These are phyloP conservation scores for Colletotrichum tabaci DNA, from an alignment of 2,329 filamentous ascomycete species.

Conservation along the genomic window DNA sequence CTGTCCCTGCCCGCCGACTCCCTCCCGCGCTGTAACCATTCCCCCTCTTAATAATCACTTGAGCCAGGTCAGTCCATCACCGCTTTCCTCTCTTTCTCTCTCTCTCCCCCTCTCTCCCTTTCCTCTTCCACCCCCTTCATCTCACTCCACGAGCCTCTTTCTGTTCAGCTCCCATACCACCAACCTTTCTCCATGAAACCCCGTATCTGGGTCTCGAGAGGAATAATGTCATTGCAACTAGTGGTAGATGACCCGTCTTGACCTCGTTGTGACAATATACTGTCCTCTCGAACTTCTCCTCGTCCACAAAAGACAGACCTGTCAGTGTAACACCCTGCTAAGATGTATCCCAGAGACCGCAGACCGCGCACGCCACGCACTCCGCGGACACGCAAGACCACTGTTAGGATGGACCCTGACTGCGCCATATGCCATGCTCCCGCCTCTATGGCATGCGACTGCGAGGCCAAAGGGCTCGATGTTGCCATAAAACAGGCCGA, in stretches of 20 bases:
- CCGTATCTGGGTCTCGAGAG: constrained; percentile 52
- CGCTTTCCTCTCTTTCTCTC: constrained; percentile 39
- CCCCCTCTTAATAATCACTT: constrained; percentile 36
- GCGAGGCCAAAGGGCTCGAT: constrained; percentile 76
- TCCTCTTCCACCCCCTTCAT: constrained; percentile 44
- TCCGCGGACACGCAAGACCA: constrained; percentile 56
- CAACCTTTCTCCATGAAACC: constrained; percentile 51
- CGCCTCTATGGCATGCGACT: constrained; percentile 72
- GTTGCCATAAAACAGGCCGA: constrained; percentile 75
- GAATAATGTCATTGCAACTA: constrained; percentile 45
- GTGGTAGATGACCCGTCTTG: constrained; percentile 42
- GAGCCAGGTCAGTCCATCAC: constrained; percentile 46
- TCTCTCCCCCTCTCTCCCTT: neutral
- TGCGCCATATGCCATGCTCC: constrained; percentile 77
- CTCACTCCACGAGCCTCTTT: constrained; percentile 43
- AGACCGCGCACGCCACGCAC: constrained; percentile 42
- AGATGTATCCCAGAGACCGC: constrained; percentile 67
- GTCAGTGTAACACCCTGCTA: constrained; percentile 51
- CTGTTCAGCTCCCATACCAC: constrained; percentile 37
- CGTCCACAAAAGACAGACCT: constrained; percentile 26
- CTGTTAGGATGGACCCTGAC: constrained; percentile 78
- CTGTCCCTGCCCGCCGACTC: constrained; percentile 32
- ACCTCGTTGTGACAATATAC: constrained; percentile 52
- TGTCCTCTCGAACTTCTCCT: constrained; percentile 12
- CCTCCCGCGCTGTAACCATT: constrained; percentile 22